Conservation (phyloP, 2,329 filamentous ascomycete genomes). For the Colletotrichum sp. region DNA sequence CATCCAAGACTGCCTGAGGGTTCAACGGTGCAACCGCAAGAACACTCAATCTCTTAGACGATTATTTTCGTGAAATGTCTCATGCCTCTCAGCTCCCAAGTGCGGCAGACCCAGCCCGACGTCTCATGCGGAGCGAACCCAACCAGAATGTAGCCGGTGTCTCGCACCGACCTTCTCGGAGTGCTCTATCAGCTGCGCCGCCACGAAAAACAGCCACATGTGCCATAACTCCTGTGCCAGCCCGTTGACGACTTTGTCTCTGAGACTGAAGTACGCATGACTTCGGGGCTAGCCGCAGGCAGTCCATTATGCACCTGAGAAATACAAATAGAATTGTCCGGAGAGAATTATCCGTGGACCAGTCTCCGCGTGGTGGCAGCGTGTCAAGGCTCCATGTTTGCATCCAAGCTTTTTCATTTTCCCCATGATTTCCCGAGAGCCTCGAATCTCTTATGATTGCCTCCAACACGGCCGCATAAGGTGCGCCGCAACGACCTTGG, state of each 20-base stretch:
- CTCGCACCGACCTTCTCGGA: not conserved
- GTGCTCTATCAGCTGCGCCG: not conserved
- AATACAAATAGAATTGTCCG: too few species aligned
- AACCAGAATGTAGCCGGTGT: not conserved
- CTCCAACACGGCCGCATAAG: too few species aligned
- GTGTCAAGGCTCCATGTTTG: too few species aligned
- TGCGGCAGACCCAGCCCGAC: not conserved
- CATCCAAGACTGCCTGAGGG: not conserved
- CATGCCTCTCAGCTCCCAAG: not conserved
- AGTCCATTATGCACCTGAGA: too few species aligned
- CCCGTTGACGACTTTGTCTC: not conserved
- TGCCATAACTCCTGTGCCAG: not conserved
- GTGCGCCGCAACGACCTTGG: too few species aligned
- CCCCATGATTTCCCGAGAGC: too few species aligned
- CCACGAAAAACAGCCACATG: not conserved
- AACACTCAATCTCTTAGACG: not conserved
- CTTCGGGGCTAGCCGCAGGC: not conserved
- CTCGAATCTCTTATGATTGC: too few species aligned
- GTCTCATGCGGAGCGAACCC: not conserved
- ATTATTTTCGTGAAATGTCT: not conserved
- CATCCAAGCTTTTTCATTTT: too few species aligned
- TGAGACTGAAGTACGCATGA: not conserved
- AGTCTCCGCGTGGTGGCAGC: not conserved
- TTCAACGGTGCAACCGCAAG: not conserved
- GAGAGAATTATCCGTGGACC: too few species aligned